phyloP scores from a whole-genome alignment of 73 alveolate genomes.

The Paramecium primaurelia region DNA sequence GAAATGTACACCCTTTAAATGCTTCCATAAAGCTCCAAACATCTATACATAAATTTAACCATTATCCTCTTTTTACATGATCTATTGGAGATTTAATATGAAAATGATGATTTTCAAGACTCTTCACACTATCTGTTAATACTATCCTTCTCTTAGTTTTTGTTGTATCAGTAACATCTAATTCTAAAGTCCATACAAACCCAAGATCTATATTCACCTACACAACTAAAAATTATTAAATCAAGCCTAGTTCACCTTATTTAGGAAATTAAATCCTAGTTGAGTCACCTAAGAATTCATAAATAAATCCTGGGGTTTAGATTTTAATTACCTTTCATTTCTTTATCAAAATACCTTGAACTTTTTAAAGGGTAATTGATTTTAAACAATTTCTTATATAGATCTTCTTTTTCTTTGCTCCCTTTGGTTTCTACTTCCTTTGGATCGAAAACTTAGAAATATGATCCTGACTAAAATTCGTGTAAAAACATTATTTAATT shows the following conservation, averaged over 20 bases:
- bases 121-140: slow-evolving; percentile 37
- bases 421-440: slow-evolving; percentile 33
- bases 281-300: slow-evolving; percentile 47
- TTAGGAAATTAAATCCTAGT: slow-evolving; percentile 47
- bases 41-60: slow-evolving; percentile 56
- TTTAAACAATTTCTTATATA: slow-evolving; percentile 10
- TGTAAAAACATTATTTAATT: slow-evolving; percentile 1
- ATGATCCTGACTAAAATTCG: slow-evolving; percentile 3
- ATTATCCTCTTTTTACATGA: slow-evolving; percentile 47
- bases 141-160: slow-evolving; percentile 54
- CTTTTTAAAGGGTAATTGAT: slow-evolving; percentile 19
- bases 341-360: slow-evolving; percentile 48
- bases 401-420: slow-evolving; percentile 47
- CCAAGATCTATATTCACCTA: slow-evolving; percentile 29
- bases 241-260: slow-evolving; percentile 50
- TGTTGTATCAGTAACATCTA: slow-evolving; percentile 46
- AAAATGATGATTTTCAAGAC: slow-evolving; percentile 40
- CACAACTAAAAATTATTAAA: slow-evolving; percentile 26
- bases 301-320: not conserved
- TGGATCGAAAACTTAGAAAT: slow-evolving; percentile 27
- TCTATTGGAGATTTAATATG: slow-evolving; percentile 61
- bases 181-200: slow-evolving; percentile 46
- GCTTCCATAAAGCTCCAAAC: slow-evolving; percentile 64
- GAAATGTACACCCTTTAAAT: slow-evolving; percentile 48
- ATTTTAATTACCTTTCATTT: not conserved